Percentiles rank a stretch among this genome's conserved stretches.
These are phyloP conservation scores for Nannizzia gypsea DNA, from an alignment of 2,329 filamentous ascomycete species.

Conservation along the genomic window DNA sequence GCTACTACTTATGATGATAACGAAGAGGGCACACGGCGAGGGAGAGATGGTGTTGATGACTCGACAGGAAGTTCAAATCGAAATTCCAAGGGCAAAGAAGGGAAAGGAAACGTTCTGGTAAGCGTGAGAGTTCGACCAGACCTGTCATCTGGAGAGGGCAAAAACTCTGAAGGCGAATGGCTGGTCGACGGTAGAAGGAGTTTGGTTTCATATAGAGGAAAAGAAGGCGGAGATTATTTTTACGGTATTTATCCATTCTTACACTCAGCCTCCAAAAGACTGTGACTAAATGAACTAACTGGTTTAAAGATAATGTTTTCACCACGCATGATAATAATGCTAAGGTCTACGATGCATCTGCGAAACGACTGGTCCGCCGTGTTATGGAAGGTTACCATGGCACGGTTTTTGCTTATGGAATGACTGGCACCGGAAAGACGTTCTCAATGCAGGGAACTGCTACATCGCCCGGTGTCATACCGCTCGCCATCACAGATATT, in stretches of 20 bases:
- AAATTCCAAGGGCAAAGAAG: constrained; percentile 45
- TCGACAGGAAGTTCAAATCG: constrained; percentile 22
- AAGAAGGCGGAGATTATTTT: constrained; percentile 81
- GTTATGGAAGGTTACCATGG: constrained; percentile 99
- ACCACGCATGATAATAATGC: constrained; percentile 86
- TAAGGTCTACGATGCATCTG: constrained; percentile 84
- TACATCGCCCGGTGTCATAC: constrained; percentile 89
- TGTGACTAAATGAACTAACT: not conserved
- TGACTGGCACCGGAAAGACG: constrained; percentile 97
- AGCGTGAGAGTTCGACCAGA: constrained; percentile 90
- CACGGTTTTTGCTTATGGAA: constrained; percentile 96
- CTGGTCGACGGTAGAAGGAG: constrained; percentile 75
- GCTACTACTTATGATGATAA: constrained; percentile 79
- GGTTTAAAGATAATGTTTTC: constrained; percentile 76
- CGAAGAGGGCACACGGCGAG: constrained; percentile 40
- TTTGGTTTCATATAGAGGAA: constrained; percentile 70
- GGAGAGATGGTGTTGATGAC: constrained; percentile 22
- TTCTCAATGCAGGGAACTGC: constrained; percentile 99
- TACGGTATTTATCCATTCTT: constrained; percentile 51
- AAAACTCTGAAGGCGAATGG: constrained; percentile 70
- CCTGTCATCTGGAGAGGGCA: constrained; percentile 49
- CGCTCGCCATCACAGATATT: constrained; percentile 93
- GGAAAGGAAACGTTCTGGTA: constrained; percentile 89
- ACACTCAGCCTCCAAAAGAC: not conserved
- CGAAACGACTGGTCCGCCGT: constrained; percentile 83